A percentile compares a stretch with the other conserved stretches of the same genome.
These are phyloP conservation scores for Solanum boliviense DNA, from an alignment of 257 asterid species.

Conservation along the genomic window DNA sequence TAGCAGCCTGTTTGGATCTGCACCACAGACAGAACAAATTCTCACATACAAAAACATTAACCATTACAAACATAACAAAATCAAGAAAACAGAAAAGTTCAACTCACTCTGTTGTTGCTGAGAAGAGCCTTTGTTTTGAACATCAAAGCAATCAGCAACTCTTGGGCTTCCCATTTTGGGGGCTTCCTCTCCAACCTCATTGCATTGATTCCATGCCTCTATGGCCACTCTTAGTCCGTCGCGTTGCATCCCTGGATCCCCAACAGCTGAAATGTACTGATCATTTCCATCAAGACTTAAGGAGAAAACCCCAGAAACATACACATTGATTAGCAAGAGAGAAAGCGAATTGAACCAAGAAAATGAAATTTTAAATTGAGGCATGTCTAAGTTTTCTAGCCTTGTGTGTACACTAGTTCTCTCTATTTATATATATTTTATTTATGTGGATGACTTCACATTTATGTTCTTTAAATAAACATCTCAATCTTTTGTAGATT, in stretches of 20 bases:
- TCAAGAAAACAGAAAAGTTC: background rate
- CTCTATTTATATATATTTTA: background rate
- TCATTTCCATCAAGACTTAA: constrained; percentile 3
- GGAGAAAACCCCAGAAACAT: background rate
- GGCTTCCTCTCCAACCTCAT: constrained; percentile 81
- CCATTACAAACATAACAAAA: background rate
- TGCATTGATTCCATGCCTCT: constrained; percentile 91
- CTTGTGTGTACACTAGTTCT: background rate
- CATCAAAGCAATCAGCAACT: constrained; percentile 76
- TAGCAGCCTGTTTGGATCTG: constrained; percentile 25
- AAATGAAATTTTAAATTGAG: background rate
- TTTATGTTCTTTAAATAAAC: background rate
- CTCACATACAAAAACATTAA: background rate
- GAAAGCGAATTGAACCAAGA: background rate
- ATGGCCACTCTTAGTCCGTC: constrained; percentile 69
- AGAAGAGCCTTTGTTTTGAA: constrained; percentile 31
- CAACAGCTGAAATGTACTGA: constrained; percentile 46
- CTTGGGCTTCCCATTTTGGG: constrained; percentile 85
- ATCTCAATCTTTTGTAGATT: background rate
- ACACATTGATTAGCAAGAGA: constrained; percentile 13
- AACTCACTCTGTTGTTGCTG: constrained; percentile 22
- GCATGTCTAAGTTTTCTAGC: constrained; percentile 1
- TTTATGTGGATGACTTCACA: background rate
- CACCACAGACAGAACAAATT: constrained; percentile 34
- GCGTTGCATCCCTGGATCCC: constrained; percentile 71